These are phyloP conservation scores for Cladosporium sp. DNA, from an alignment of 2,329 filamentous ascomycete genomes.

Conservation along the genomic window DNA sequence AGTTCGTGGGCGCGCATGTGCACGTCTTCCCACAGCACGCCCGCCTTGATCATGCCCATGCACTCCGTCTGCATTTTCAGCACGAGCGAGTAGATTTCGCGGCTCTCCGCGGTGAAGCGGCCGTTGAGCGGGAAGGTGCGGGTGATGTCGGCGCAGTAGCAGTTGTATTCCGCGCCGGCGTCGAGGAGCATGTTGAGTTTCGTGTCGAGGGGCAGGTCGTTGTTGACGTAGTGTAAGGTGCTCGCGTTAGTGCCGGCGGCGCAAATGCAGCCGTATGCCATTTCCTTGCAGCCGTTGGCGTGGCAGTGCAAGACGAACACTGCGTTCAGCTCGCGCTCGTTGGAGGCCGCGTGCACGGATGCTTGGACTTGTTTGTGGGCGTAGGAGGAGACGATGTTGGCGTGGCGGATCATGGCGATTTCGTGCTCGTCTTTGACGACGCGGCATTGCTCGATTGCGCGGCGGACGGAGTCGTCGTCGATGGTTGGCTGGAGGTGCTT, in stretches of 20 bases:
- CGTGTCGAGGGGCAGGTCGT: conserved; percentile 62
- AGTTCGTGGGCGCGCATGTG: conserved; percentile 75
- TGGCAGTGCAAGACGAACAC: conserved; percentile 74
- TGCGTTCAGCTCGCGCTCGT: conserved; percentile 79
- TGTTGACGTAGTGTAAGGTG: conserved; percentile 82
- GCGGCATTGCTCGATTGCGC: conserved; percentile 72
- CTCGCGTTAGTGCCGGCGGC: conserved; percentile 75
- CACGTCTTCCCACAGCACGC: conserved; percentile 74
- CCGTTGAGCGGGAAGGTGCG: conserved; percentile 78
- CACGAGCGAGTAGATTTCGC: conserved; percentile 58
- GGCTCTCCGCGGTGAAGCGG: conserved; percentile 63
- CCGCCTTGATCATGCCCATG: conserved; percentile 66
- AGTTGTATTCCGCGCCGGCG: conserved; percentile 59
- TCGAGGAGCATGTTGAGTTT: conserved; percentile 81
- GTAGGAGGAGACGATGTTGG: conserved; percentile 71
- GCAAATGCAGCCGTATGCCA: conserved; percentile 84
- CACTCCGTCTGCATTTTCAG: conserved; percentile 80
- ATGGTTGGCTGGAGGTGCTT: conserved; percentile 63
- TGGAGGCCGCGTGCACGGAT: conserved; percentile 58
- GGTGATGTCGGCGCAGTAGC: conserved; percentile 61
- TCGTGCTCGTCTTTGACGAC: conserved; percentile 83
- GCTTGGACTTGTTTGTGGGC: conserved; percentile 71
- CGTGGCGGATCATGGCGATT: conserved; percentile 72
- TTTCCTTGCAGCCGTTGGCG: conserved; percentile 68
- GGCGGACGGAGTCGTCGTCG: conserved; percentile 52